Percentiles rank a stretch among this genome's conserved stretches.
These are phyloP conservation scores for Chrysoporthe puriensis DNA, from an alignment of 2,329 filamentous ascomycete genomes.

Conservation along the genomic window DNA sequence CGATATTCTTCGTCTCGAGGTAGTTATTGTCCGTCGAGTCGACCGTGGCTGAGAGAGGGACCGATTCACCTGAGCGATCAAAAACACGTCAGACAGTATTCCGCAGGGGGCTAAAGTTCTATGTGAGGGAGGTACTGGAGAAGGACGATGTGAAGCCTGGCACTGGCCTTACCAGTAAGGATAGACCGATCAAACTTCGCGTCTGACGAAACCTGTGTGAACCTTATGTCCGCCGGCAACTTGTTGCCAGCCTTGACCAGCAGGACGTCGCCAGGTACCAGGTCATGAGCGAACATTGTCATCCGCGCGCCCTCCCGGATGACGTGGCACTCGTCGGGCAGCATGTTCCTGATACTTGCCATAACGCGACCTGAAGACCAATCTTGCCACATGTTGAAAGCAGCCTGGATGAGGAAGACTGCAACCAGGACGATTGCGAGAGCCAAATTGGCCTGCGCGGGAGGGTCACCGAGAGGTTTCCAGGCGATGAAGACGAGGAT, in stretches of 20 bases:
- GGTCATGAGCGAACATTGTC: constrained; percentile 51
- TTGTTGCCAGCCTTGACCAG: constrained; percentile 73
- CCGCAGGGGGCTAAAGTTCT: background rate
- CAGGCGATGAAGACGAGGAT: constrained; percentile 78
- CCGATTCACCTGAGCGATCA: constrained; percentile 58
- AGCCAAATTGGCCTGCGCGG: constrained; percentile 70
- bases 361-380: constrained; percentile 79
- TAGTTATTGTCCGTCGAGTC: constrained; percentile 74
- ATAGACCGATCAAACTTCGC: constrained; percentile 75
- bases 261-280: constrained; percentile 73
- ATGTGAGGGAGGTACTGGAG: background rate
- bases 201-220: constrained; percentile 70
- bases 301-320: constrained; percentile 60
- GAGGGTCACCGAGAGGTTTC: constrained; percentile 74
- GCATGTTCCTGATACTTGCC: constrained; percentile 78
- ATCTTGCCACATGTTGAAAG: constrained; percentile 73
- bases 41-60: constrained; percentile 64
- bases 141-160: background rate
- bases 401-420: constrained; percentile 71
- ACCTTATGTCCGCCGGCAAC: constrained; percentile 73
- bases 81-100: background rate
- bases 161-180: constrained; percentile 58
- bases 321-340: constrained; percentile 72
- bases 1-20: constrained; percentile 76
- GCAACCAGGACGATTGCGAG: constrained; percentile 73